phyloP scores from a whole-genome alignment of 2,329 filamentous ascomycete genomes.

The Monosporascus cannonballus region DNA sequence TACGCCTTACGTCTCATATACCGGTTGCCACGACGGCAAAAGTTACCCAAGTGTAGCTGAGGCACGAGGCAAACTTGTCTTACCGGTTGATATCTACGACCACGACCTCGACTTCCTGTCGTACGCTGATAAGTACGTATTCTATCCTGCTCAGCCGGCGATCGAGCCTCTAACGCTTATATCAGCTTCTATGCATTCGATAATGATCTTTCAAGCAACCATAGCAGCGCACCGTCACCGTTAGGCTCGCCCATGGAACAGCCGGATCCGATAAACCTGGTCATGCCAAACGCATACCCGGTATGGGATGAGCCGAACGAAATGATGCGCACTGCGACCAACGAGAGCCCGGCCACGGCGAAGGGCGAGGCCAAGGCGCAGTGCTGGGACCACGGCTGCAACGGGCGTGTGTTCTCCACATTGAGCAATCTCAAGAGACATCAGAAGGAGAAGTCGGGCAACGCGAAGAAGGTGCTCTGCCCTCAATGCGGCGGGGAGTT shows the following conservation, averaged over 20 bases:
- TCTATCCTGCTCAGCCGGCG: background rate
- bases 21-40: background rate
- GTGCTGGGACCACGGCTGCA: slow-evolving; percentile 23
- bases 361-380: slow-evolving; percentile 12
- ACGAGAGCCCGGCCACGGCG: slow-evolving; percentile 11
- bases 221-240: background rate
- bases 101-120: background rate
- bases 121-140: background rate
- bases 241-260: background rate
- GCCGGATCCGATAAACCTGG: background rate
- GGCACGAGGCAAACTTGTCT: background rate
- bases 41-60: background rate
- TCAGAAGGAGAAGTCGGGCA: slow-evolving; percentile 20
- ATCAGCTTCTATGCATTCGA: background rate
- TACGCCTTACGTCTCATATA: background rate
- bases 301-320: background rate
- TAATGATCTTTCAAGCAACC: background rate
- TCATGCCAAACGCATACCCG: background rate
- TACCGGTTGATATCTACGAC: background rate
- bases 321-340: background rate
- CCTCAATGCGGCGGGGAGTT: slow-evolving; percentile 22
- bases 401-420: slow-evolving; percentile 21
- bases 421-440: slow-evolving; percentile 23
- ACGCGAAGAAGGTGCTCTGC: slow-evolving; percentile 18
- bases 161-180: background rate